Evolutionary conservation across 1,284 basidiomycete species (phyloP), one percentile per base, ranked within the genome.

Genomic region (Lentinus polychrous): DNA sequence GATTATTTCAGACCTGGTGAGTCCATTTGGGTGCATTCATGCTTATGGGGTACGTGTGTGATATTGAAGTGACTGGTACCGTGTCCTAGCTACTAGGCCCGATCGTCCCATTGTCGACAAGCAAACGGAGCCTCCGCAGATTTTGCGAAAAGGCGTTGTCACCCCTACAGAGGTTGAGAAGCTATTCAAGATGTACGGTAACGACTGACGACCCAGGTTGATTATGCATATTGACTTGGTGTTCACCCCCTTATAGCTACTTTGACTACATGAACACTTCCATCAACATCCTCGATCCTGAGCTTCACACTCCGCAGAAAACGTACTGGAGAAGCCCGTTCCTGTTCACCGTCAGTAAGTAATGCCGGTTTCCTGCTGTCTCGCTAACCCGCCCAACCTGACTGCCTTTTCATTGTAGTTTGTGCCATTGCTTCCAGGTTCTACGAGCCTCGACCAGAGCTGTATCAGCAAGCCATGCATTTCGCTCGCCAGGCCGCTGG

Each of bases 331-430:
- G 86, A 15, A 87, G 84, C 53, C 83, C 86, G 0, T 90, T 91
- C 67, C 62, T 91, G 44, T 91, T 91, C 65, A 90, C 87, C 34
- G 85, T 86, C 48, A 79, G 86, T 90, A 58, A 78, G 86, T 78
- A 56, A 10, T 31, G 12, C 8, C 22, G 2, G n/a, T 6, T 5
- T 39, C 8, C 1, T 36, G 23, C 15, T 14, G 10, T 17, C 18
- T 7, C 10, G 38, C 3, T 14, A 8, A 15, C 3, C 31, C 4
- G 24, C 24, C 33, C 17, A 11, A 39, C 8, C 14, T 18, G 5
- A 20, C 40, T 18, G 11, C 22, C 27, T n/a, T 41, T 35, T 41
- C 14, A 36, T 38, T 44, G 11, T 49, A 90, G 86, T 91, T 43
- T 89, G 86, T 59, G 87, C 83, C 6, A 74, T 89, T 49, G 81